These are phyloP conservation scores for Botrytis galanthina DNA, from an alignment of 2,329 filamentous ascomycete genomes.

Conservation along the genomic window DNA sequence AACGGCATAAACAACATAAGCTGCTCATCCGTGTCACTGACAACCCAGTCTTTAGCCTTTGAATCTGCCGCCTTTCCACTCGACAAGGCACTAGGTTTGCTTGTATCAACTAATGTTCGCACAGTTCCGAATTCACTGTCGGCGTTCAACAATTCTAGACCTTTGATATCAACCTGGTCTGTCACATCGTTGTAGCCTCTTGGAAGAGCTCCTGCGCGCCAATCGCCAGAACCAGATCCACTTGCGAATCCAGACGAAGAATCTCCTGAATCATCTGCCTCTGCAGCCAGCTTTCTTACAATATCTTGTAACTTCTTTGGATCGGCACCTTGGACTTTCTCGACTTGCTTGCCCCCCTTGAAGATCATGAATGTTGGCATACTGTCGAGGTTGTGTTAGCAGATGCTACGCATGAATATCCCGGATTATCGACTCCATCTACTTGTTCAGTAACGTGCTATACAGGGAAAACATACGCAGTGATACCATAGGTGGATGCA, in stretches of 20 bases:
- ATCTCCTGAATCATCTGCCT: conserved; percentile 52
- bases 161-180: conserved; percentile 72
- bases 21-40: conserved; percentile 97
- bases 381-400: conserved; percentile 37
- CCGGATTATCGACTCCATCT: background rate
- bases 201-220: conserved; percentile 73
- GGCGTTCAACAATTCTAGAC: conserved; percentile 83
- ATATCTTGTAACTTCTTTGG: conserved; percentile 66
- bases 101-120: conserved; percentile 67
- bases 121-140: conserved; percentile 74
- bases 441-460: background rate
- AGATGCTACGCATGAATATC: background rate
- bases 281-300: conserved; percentile 67
- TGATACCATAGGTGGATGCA: conserved; percentile 69
- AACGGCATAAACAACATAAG: conserved; percentile 91
- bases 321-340: conserved; percentile 73
- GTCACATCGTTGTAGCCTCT: conserved; percentile 83
- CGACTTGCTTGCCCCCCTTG: conserved; percentile 64
- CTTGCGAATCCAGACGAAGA: conserved; percentile 38
- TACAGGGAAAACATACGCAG: conserved; percentile 48
- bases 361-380: conserved; percentile 93
- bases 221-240: conserved; percentile 52
- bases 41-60: conserved; percentile 74
- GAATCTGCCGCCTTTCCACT: conserved; percentile 53
- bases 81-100: conserved; percentile 62